These are phyloP conservation scores for Fusarium agapanthi DNA, from an alignment of 2,329 filamentous ascomycete genomes.

Conservation along the genomic window DNA sequence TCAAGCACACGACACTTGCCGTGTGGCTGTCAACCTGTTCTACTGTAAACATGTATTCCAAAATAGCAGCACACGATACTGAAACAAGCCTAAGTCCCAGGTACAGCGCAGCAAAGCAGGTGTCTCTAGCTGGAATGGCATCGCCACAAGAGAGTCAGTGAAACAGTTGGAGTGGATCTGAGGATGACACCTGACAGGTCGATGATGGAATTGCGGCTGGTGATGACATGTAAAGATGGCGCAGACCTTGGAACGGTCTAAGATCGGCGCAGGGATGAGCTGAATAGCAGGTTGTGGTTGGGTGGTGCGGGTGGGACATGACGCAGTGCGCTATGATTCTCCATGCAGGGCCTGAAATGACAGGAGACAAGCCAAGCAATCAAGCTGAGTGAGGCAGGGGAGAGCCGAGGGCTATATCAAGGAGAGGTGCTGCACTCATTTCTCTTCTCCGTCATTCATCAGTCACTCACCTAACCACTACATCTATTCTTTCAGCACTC, in stretches of 20 bases:
- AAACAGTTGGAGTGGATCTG: background rate
- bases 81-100: background rate
- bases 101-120: too few species aligned
- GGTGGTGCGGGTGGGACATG: background rate
- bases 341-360: slow-evolving; percentile 17
- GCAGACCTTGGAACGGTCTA: slow-evolving; percentile 10
- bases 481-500: background rate
- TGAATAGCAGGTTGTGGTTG: background rate
- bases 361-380: background rate
- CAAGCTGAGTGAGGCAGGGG: slow-evolving; percentile 1
- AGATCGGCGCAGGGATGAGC: slow-evolving; percentile 16
- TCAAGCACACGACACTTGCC: slow-evolving; percentile 3
- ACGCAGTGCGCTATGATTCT: slow-evolving; percentile 12
- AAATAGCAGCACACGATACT: slow-evolving; percentile 21
- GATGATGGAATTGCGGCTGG: background rate
- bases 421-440: background rate
- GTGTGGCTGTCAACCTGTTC: background rate
- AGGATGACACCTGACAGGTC: background rate
- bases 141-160: slow-evolving; percentile 7
- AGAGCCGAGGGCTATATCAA: slow-evolving; percentile 23
- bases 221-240: slow-evolving; percentile 32
- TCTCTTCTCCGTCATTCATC: background rate
- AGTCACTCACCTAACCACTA: background rate
- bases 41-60: background rate
- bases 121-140: too few species aligned